Evolutionary conservation across 2,329 filamentous ascomycete genomes (phyloP), one percentile per base, ranked within the genome.

Genomic region (Fonsecaea monophora): DNA sequence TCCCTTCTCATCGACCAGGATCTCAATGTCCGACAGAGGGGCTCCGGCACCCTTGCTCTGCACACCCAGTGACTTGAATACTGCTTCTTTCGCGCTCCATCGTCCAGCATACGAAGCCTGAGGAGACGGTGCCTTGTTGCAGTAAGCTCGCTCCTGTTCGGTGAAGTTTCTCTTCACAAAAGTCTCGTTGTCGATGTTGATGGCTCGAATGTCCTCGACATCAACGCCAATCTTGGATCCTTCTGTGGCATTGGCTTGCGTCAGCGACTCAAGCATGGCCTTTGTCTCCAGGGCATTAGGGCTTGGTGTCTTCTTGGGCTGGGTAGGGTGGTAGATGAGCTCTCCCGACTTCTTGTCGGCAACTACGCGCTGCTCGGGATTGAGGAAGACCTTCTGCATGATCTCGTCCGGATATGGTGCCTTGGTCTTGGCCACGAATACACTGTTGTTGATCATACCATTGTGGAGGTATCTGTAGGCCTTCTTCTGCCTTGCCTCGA

Each of bases 381-480:
- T 97, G 72, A 99, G 88, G 81, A 98, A 93, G 72, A 99, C 90
- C 71, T 90, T 87, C 79, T 87, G 87, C 81, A 96, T 90, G 82
- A 95, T 91, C 65, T 91, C 89, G 62, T 97, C 92, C 54, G 89
- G 89, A 82, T 98, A 99, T 53, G 95, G 96, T 53, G 94, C 86
- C 78, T 94, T 89, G 76, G 87, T 86, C 89, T 99, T 99, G 79
- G 96, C 94, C 70, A 96, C 93, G 81, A 99, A 99, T 80, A 99
- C 87, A 71, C 89, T 92, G 85, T 99, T 98, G 86, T 96, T 97
- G 86, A 98, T 94, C 79, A 99, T 86, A 70, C 94, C 94, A 75
- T 97, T 96, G 84, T 99, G 96, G 89, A 96, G 97, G 88, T 92
- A 98, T 71, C 95, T 89, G 86, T 99, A 99, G 0, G 95, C 92